Evolutionary conservation across 306 rosid species (phyloP).

Genomic region (Astragalus membranaceus): DNA sequence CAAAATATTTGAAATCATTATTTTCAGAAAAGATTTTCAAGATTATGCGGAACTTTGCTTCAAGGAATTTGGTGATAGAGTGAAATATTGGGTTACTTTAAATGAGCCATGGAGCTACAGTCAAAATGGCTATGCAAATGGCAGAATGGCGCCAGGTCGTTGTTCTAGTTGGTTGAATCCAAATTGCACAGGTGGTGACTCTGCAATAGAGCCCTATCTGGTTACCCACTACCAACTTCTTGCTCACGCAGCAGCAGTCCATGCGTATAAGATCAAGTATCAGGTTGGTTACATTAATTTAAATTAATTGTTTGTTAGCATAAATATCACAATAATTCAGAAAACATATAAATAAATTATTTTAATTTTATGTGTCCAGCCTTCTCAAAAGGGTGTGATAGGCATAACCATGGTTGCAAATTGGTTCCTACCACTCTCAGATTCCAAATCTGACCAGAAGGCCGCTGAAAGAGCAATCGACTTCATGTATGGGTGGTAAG

Average conservation of each 20-base stretch:
- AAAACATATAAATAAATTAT: too few relatives aligned
- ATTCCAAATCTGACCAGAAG: background rate
- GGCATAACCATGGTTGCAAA: slow-evolving; percentile 36
- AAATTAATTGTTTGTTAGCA: background rate
- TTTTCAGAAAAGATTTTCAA: slow-evolving; percentile 22
- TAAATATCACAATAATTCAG: too few relatives aligned
- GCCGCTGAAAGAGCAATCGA: slow-evolving; percentile 39
- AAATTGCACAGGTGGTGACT: slow-evolving; percentile 23
- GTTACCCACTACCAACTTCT: slow-evolving; percentile 18
- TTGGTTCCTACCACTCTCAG: slow-evolving; percentile 32
- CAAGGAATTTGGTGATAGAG: slow-evolving; percentile 47
- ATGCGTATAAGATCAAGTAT: slow-evolving; percentile 8
- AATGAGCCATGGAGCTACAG: slow-evolving; percentile 43
- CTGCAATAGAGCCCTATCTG: slow-evolving; percentile 14
- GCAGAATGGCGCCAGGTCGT: slow-evolving; percentile 24
- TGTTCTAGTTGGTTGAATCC: slow-evolving; percentile 23
- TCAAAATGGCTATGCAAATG: slow-evolving; percentile 32
- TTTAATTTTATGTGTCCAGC: background rate
- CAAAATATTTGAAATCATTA: background rate
- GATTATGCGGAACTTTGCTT: slow-evolving; percentile 27
- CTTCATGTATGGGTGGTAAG: slow-evolving; percentile 49
- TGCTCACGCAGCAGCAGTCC: slow-evolving; percentile 22
- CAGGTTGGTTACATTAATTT: background rate
- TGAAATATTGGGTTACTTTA: slow-evolving; percentile 55
- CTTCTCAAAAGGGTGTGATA: slow-evolving; percentile 39